These are phyloP conservation scores for Dacryopinax spathularia DNA, from an alignment of 768 basidiomycete genomes.

Conservation along the genomic window DNA sequence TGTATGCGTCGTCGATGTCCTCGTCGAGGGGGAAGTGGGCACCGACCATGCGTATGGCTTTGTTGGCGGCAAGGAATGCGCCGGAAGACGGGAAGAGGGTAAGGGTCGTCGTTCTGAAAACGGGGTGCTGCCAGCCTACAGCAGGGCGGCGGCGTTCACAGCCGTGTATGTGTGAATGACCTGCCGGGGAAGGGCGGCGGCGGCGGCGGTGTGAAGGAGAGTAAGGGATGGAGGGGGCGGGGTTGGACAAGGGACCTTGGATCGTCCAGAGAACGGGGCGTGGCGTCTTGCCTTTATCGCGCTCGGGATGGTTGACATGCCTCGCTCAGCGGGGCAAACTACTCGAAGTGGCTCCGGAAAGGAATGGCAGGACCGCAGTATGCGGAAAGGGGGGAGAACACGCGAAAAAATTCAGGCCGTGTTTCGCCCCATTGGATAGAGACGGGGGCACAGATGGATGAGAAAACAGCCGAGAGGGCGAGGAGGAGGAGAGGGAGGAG, in stretches of 20 bases:
- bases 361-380: background rate
- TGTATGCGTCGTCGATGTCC: background rate
- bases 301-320: constrained; percentile 1
- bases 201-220: background rate
- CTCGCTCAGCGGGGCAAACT: constrained; percentile 4
- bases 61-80: constrained; percentile 1
- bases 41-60: background rate
- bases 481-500: background rate
- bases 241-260: background rate
- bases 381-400: background rate
- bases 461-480: background rate
- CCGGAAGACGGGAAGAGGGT: constrained; percentile 1
- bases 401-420: background rate
- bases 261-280: background rate
- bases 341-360: background rate
- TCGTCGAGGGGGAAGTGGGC: background rate
- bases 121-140: background rate
- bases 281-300: constrained; percentile 3
- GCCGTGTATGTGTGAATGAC: background rate
- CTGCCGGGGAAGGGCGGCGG: background rate
- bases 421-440: background rate
- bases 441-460: background rate
- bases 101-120: background rate
- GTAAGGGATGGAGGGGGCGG: too few relatives aligned
- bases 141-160: background rate